Evolutionary conservation across 805 yeast genomes (phyloP).

Genomic region (Debaryomyces hansenii): DNA sequence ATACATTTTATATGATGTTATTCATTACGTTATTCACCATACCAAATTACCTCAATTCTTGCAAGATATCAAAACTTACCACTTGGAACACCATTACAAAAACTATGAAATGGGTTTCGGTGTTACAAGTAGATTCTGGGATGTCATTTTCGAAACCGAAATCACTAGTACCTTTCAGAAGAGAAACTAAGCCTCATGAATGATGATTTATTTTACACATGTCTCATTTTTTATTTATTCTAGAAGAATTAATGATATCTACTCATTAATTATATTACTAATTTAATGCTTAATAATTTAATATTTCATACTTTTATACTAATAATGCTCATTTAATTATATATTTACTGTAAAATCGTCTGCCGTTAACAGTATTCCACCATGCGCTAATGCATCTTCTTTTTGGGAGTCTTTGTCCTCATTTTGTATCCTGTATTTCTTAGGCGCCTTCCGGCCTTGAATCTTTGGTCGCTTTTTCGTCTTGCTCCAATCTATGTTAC

Average conservation of each 20-base stretch:
- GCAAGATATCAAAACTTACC: constrained; percentile 82
- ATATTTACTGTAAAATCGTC: constrained; percentile 8
- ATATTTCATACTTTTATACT: background rate
- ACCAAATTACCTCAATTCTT: constrained; percentile 72
- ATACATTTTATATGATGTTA: constrained; percentile 84
- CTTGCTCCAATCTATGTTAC: constrained; percentile 8
- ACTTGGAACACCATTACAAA: constrained; percentile 96
- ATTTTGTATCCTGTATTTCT: background rate
- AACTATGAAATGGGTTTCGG: constrained; percentile 97
- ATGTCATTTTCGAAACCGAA: constrained; percentile 81
- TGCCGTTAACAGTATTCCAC: constrained; percentile 10
- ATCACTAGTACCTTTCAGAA: constrained; percentile 53
- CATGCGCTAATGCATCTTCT: constrained; percentile 10
- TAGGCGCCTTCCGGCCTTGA: constrained; percentile 3
- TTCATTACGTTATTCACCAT: constrained; percentile 95
- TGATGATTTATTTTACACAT: background rate
- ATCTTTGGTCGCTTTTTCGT: background rate
- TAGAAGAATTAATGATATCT: background rate
- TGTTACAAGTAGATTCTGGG: constrained; percentile 94
- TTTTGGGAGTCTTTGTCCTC: background rate
- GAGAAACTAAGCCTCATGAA: constrained; percentile 19
- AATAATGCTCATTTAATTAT: constrained; percentile 3
- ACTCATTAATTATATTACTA: background rate
- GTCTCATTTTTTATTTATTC: background rate
- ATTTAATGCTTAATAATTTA: background rate